phyloP scores from a whole-genome alignment of 2,329 filamentous ascomycete species.

The Geosmithia flava region DNA sequence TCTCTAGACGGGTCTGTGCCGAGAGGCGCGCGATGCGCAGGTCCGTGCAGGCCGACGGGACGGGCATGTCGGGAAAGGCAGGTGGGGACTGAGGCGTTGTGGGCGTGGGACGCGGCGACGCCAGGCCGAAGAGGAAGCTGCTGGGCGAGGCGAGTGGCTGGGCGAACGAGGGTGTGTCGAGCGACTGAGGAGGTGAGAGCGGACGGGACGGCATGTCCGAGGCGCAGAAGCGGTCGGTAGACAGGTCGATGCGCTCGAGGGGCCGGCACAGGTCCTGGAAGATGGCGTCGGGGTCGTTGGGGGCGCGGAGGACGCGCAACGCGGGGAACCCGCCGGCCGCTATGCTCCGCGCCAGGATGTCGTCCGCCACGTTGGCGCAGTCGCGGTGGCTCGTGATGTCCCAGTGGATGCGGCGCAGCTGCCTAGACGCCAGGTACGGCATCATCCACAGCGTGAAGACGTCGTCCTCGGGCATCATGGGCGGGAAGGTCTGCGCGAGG shows the following conservation, averaged over 20 bases:
- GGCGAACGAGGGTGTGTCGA: conserved; percentile 12
- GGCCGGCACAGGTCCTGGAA: conserved; percentile 61
- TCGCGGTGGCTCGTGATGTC: conserved; percentile 43
- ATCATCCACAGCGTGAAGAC: conserved; percentile 46
- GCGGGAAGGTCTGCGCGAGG: conserved; percentile 41
- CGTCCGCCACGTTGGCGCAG: conserved; percentile 37
- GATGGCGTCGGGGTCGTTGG: conserved; percentile 55
- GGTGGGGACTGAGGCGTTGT: neutral
- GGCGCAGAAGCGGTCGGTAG: conserved; percentile 31
- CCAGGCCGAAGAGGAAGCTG: neutral
- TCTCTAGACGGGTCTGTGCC: conserved; percentile 53
- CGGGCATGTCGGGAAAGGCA: neutral
- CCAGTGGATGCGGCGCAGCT: conserved; percentile 47
- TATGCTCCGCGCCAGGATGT: conserved; percentile 53
- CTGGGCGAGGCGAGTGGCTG: conserved; percentile 11
- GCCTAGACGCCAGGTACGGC: conserved; percentile 47
- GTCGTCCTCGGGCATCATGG: conserved; percentile 40
- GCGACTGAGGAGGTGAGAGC: conserved; percentile 5
- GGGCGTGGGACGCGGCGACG: neutral
- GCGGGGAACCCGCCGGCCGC: conserved; percentile 47
- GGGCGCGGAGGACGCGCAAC: conserved; percentile 47
- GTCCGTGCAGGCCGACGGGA: conserved; percentile 25
- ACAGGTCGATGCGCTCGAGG: conserved; percentile 37
- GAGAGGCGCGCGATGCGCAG: conserved; percentile 42
- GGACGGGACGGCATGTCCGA: conserved; percentile 2